Conservation (phyloP, 306 rosid species). For the Hippophae rhamnoides region DNA sequence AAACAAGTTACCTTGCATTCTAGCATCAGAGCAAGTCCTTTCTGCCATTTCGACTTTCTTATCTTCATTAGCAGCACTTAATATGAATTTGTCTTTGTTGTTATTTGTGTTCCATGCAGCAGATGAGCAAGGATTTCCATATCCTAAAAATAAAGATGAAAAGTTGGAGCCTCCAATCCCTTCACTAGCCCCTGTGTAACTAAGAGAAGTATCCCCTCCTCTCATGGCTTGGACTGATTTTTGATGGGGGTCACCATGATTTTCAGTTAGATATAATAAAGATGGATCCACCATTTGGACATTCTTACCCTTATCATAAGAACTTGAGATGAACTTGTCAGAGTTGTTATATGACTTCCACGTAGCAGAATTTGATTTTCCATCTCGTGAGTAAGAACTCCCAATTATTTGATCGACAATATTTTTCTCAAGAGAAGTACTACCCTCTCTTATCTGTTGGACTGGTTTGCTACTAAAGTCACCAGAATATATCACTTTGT, state of each 20-base stretch:
- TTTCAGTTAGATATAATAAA: not conserved
- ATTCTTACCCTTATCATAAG: not conserved
- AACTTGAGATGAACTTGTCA: not conserved
- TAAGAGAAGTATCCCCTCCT: not conserved
- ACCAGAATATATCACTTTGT: not conserved
- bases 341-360: not conserved
- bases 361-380: not conserved
- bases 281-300: not conserved
- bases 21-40: not conserved
- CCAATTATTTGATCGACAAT: not conserved
- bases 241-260: not conserved
- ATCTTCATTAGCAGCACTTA: not conserved
- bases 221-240: not conserved
- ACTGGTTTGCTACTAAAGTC: not conserved
- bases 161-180: too few relatives aligned
- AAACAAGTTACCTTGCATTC: not conserved
- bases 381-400: not conserved
- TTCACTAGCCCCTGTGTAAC: too few relatives aligned
- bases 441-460: not conserved
- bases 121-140: too few relatives aligned
- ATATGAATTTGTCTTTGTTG: not conserved
- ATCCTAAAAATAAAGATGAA: too few relatives aligned
- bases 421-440: too few relatives aligned
- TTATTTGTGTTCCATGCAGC: too few relatives aligned
- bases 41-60: not conserved